phyloP scores from a whole-genome alignment of 495 filamentous ascomycete genomes.

The Hypoxylon intermedium region DNA sequence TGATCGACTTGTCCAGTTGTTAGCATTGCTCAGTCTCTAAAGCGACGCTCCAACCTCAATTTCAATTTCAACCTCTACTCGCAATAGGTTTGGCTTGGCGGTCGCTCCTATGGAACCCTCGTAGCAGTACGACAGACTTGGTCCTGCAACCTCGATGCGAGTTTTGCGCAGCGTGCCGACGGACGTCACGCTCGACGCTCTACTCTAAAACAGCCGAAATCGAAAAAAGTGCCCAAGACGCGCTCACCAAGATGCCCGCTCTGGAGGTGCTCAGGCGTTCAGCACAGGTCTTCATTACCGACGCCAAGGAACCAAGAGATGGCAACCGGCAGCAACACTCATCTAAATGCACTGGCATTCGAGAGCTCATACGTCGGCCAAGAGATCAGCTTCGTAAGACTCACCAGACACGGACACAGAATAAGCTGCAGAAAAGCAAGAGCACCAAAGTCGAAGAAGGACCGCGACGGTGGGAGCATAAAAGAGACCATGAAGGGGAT shows the following conservation, averaged over 20 bases:
- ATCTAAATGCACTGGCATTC: conserved; percentile 27
- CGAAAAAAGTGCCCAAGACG: conserved; percentile 6
- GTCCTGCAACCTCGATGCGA: conserved; percentile 29
- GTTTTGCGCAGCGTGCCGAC: conserved; percentile 24
- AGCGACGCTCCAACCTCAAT: conserved; percentile 3
- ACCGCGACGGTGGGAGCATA: neutral
- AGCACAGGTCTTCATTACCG: conserved; percentile 32
- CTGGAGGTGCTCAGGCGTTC: conserved; percentile 34
- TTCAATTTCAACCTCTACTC: conserved; percentile 7
- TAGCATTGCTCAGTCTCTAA: conserved; percentile 6
- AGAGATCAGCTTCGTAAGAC: conserved; percentile 28
- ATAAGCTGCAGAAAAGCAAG: conserved; percentile 19
- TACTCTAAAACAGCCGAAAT: conserved; percentile 14
- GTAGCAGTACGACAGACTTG: conserved; percentile 25
- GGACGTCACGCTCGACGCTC: conserved; percentile 22
- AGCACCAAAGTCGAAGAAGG: neutral
- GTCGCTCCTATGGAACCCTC: conserved; percentile 23
- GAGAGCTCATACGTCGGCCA: conserved; percentile 32
- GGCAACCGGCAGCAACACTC: conserved; percentile 16
- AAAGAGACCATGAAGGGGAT: neutral
- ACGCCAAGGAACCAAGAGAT: conserved; percentile 33
- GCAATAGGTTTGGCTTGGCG: conserved; percentile 10
- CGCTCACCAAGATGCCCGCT: conserved; percentile 32
- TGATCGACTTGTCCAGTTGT: conserved; percentile 13
- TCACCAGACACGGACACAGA: conserved; percentile 21